These are phyloP conservation scores for Spathaspora gorwiae DNA, from an alignment of 805 yeast genomes.

Conservation along the genomic window DNA sequence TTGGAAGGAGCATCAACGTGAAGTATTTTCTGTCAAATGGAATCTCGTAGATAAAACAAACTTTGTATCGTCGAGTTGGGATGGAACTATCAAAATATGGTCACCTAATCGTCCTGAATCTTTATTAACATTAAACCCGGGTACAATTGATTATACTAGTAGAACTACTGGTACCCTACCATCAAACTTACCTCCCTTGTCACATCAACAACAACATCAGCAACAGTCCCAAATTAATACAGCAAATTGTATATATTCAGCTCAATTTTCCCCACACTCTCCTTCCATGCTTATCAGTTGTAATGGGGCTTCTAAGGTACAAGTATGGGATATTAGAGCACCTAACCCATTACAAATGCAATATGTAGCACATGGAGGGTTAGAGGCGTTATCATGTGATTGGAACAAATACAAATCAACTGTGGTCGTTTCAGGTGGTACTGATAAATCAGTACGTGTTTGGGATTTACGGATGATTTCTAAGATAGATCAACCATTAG, in stretches of 20 bases:
- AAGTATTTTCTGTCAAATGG: slow-evolving; percentile 74
- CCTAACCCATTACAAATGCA: slow-evolving; percentile 58
- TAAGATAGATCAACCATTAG: slow-evolving; percentile 29
- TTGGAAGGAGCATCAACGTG: slow-evolving; percentile 72
- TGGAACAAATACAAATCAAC: slow-evolving; percentile 85
- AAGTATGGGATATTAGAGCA: slow-evolving; percentile 77
- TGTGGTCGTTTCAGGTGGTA: slow-evolving; percentile 85
- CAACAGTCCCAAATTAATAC: slow-evolving; percentile 31
- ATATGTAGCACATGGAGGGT: slow-evolving; percentile 70
- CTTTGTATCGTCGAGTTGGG: slow-evolving; percentile 87
- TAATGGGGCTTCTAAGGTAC: slow-evolving; percentile 68
- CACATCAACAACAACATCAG: slow-evolving; percentile 36
- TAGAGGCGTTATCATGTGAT: slow-evolving; percentile 77
- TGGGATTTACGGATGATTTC: slow-evolving; percentile 84
- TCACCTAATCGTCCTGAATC: slow-evolving; percentile 55
- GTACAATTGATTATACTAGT: slow-evolving; percentile 23
- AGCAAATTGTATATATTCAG: slow-evolving; percentile 69
- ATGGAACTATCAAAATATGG: slow-evolving; percentile 82
- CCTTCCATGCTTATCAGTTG: slow-evolving; percentile 65
- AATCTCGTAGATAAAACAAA: slow-evolving; percentile 60
- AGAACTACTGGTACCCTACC: slow-evolving; percentile 15
- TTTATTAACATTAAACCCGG: slow-evolving; percentile 47
- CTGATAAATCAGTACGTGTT: slow-evolving; percentile 74
- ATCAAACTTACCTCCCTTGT: slow-evolving; percentile 19
- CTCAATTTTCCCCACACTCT: slow-evolving; percentile 80